Evolutionary conservation across 805 yeast species (phyloP), one percentile per base, ranked within the genome.

Genomic region (Ogataea pignaliae): DNA sequence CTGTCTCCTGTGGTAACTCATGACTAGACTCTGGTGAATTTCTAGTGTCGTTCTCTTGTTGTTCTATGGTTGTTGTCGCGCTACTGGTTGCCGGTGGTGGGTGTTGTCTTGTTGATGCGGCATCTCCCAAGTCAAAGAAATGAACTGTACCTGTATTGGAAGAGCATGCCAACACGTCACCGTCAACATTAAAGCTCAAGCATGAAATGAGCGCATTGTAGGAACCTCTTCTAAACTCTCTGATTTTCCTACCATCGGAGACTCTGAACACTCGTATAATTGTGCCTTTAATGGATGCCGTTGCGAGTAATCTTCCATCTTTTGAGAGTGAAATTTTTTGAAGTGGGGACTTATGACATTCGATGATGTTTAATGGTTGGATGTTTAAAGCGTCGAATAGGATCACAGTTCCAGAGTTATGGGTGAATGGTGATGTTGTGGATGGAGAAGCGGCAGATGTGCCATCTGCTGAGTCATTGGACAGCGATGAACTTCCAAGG

Each of bases 131-230:
- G 15, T 44, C 45, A 71, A 91, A 93, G 33, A 93, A 80, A 63
- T 93, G 99, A 17, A 93, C 90, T 0, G 99, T 93, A 36, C 87
- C 95, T 16, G 95, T 88, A 2, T 95, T 80, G 26, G 95, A 84
- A 10, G 91, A 79, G 21, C 91, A 96, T n/a, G 88, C 78, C 29
- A 93, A 69, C 49, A 84, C 77, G 13, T 73, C 72, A 47, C 85
- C 82, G 50, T 85, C 85, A 21, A 72, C 68, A 49, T 88, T 84
- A 65, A 93, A 93, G 32, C 79, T 73, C 51, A 93, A 70, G 10
- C 95, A 83, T 54, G 79, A 80, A 14, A 93, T 86, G 49, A 72
- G 76, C 2, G 97, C 86, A 3, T 88, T 86, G 59, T 90, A 90
- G 2, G 91, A 80, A 1, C 96, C 96, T 53, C 96, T 69, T 51